Evolutionary conservation across 2,329 filamentous ascomycete species (phyloP), one percentile per base, ranked within the genome.

Genomic region (Rhynchosporium agropyri): DNA sequence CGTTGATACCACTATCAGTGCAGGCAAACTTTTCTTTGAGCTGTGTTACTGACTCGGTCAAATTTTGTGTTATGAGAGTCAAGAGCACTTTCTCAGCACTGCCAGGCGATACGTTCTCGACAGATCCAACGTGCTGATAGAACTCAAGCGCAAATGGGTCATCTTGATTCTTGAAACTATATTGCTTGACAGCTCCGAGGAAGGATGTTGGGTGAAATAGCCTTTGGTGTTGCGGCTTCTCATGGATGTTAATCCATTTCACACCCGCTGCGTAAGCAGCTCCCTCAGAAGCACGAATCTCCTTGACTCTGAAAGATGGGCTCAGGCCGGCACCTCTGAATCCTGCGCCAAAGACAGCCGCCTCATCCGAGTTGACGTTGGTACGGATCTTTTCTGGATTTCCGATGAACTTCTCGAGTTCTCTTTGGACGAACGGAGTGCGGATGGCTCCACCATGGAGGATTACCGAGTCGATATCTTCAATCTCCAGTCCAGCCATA

Each of bases 341-440:
- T 33, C 90, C 93, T 61, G 95, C 94, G 71, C 95, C 95, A 76
- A 98, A 96, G 9, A 96, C 95, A 57, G 95, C 95, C 29, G 95
- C 90, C 78, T 99, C 95, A 72, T 99, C 95, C 10, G 94, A 90
- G 79, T 99, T 99, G 74, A 99, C 95, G 71, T 96, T 99, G 73
- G 89, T 90, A 68, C 92, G 89, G 64, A 99, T 82, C 80, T 96
- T 97, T 58, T 89, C 86, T 7, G 87, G 77, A 20, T 83, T 84
- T 43, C 91, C 90, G 57, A 88, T 84, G 49, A 90, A 77, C 65
- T 86, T 85, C 78, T 97, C 92, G 15, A 99, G 85, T 71, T 89
- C 84, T 77, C 89, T 94, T 76, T 98, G 94, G 10, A 99, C 91
- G 71, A 98, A 97, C 0, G 95, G 95, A 8, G 94, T 98, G 65